Base-by-base conservation (phyloP, 2,329 filamentous ascomycete genomes). In the Amesomyces nigricolor region DNA sequence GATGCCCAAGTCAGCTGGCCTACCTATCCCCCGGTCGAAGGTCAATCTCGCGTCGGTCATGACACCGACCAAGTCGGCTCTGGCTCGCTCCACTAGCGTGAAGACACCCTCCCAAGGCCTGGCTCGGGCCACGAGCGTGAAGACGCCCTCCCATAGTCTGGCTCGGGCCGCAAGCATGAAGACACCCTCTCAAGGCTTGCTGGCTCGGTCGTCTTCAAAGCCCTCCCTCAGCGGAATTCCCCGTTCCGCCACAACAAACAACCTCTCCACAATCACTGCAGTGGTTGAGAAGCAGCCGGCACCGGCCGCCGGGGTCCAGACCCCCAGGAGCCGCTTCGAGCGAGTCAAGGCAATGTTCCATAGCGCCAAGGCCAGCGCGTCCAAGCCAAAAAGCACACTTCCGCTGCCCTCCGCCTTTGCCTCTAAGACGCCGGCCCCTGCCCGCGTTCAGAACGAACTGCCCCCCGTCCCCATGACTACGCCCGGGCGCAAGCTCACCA, bases 11-110 rank as follows among this genome's bases (percentile, higher is more conserved):
- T 71, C 72, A 64, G 69, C 69, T 63, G 61, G 72, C 69, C 65
- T 72, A 69, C 64, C 76, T 14, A 65, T 77, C 19, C 62, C 71
- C 47, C 75, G 75, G 26, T 71, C 77, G 0, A 73, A 78, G 53
- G 72, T 78, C 8, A 76, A 79, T 58, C 71, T 76, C 57, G 75
- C 76, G 58, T 83, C 76, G 57, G 74, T 92, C 30, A 81, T 85
- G 70, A 95, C 89, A 5, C 90, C 91, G 0, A 94, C 88, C 8
- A 90, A 89, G 68, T 76, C 89, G 7, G 89, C 88, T 1, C 70
- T 88, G 50, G 81, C 84, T 35, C 83, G 86, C 43, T 82, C 76
- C 60, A 72, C 78, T 53, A 83, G 76, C 61, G 72, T 73, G 51
- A 83, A 81, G 65, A 74, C 77, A 7, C 72, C 80, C 0, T 46